Evolutionary conservation across 2,329 filamentous ascomycete genomes (phyloP), one percentile per base, ranked within the genome.

Genomic region (Cordyceps farinosa): DNA sequence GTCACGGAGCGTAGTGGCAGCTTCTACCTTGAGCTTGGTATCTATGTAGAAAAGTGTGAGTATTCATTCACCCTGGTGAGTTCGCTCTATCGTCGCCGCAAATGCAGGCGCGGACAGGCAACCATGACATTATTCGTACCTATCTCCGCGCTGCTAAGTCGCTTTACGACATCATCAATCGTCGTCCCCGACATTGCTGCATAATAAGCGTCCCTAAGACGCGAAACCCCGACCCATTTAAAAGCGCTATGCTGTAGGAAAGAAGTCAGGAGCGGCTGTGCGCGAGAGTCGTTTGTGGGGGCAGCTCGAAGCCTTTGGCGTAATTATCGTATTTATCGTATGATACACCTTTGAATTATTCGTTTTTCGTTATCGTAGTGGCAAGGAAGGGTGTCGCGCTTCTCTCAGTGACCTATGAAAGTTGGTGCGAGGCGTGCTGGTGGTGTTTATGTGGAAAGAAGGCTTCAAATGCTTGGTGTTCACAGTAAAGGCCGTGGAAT

Each of bases 1-100:
- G 78, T 99, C 96, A 74, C 95, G 91, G 71, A 99, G 82, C 68
- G 93, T 90, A 59, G 89, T 87, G 66, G 94, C 92, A 67, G 92
- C 87, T 71, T 92, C 91, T 66, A 90, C 85, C 79, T 93, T 96
- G 64, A 87, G 78, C 79, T 91, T 91, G 64, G 89, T 79, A 79
- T 98, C 95, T 97, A 66, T 22, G 64, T 50, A 53, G 60, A 59
- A 44, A 45, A 60, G 44, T 30, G 56, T 51, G 27, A 64, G 62
- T 29, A n/a, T 59, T 59, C 7, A 32, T 52, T 42, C 15, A 54
- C 54, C 38, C 3, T 5, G 48, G 45, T 50, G 22, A 17, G 8
- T 15, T 30, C 27, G 30, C 36, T 34, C 8, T 8, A 2, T 22
- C 3, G 22, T 38, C 36, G 11, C 38, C 13, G 10, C 5, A 8